Conservation (phyloP, 805 yeast genomes). For the Sugiyamaella lignohabitans region DNA sequence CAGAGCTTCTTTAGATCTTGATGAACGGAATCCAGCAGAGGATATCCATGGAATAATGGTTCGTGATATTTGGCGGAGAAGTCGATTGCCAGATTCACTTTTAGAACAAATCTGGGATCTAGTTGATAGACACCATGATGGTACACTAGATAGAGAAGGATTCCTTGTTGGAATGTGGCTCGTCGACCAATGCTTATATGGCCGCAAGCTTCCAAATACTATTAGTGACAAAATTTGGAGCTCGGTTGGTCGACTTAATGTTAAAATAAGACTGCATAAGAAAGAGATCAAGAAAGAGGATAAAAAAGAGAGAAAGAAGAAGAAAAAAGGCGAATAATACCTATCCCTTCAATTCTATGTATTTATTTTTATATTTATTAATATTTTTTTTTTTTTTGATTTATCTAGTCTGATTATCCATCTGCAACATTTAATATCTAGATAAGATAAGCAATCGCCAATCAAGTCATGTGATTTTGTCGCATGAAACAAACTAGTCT, state of each 20-base stretch:
- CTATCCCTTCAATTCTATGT: too few relatives aligned
- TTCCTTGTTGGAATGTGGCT: conserved; percentile 97
- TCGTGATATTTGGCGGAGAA: conserved; percentile 71
- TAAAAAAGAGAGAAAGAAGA: conserved; percentile 13
- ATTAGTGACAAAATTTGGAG: conserved; percentile 73
- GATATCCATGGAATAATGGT: conserved; percentile 59
- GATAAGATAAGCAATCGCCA: too few relatives aligned
- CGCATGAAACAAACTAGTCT: too few relatives aligned
- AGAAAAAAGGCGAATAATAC: background rate
- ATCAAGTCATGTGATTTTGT: too few relatives aligned
- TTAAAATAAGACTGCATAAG: conserved; percentile 30
- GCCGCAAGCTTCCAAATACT: conserved; percentile 73
- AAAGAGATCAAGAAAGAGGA: conserved; percentile 13
- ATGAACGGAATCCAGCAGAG: conserved; percentile 31
- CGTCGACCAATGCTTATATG: conserved; percentile 92
- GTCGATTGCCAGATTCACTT: conserved; percentile 59
- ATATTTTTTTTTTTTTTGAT: background rate
- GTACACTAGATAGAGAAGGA: conserved; percentile 69
- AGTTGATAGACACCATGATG: conserved; percentile 52
- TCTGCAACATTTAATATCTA: too few relatives aligned
- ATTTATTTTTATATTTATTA: background rate
- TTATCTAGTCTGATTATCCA: background rate
- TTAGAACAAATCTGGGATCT: conserved; percentile 61
- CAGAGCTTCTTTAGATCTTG: conserved; percentile 15
- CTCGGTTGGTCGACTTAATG: conserved; percentile 48